Evolutionary conservation across 768 basidiomycete genomes (phyloP).

Genomic region (Lyophyllum shimeji): DNA sequence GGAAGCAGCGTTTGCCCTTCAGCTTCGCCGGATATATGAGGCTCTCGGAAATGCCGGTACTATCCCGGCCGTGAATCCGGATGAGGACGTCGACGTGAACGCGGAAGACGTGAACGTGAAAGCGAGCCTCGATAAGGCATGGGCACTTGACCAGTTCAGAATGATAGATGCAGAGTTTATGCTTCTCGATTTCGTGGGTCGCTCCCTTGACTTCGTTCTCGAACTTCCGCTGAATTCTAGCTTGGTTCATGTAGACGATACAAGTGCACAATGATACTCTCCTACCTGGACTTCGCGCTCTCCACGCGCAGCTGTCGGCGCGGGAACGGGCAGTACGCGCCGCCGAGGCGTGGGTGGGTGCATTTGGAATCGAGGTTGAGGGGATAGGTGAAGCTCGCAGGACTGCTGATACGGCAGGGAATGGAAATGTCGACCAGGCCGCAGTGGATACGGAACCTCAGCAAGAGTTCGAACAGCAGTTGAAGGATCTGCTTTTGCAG

Average conservation of each 20-base stretch:
- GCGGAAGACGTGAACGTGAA: slow-evolving; percentile 19
- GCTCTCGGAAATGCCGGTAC: slow-evolving; percentile 2
- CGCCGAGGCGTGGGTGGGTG: slow-evolving; percentile 30
- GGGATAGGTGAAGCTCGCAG: slow-evolving; percentile 16
- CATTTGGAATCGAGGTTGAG: slow-evolving; percentile 34
- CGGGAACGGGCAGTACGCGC: slow-evolving; percentile 20
- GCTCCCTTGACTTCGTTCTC: background rate
- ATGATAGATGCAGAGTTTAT: slow-evolving; percentile 21
- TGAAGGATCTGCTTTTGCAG: slow-evolving; percentile 5
- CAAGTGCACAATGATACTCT: slow-evolving; percentile 18
- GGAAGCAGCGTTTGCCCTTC: slow-evolving; percentile 14
- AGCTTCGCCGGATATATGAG: slow-evolving; percentile 9
- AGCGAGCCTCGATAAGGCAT: slow-evolving; percentile 25
- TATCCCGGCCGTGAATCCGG: background rate
- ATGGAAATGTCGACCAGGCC: slow-evolving; percentile 1
- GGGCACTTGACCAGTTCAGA: slow-evolving; percentile 27
- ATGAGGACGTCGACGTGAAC: background rate
- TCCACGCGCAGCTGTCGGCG: slow-evolving; percentile 21
- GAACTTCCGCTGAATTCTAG: background rate
- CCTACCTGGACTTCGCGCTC: slow-evolving; percentile 20
- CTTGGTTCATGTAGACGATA: background rate
- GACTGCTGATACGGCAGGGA: background rate
- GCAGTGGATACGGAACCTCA: background rate
- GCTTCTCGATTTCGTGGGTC: slow-evolving; percentile 25
- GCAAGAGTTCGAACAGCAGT: slow-evolving; percentile 12